Base-by-base conservation (phyloP, 345 rosid genomes). In the Kandelia obovata region DNA sequence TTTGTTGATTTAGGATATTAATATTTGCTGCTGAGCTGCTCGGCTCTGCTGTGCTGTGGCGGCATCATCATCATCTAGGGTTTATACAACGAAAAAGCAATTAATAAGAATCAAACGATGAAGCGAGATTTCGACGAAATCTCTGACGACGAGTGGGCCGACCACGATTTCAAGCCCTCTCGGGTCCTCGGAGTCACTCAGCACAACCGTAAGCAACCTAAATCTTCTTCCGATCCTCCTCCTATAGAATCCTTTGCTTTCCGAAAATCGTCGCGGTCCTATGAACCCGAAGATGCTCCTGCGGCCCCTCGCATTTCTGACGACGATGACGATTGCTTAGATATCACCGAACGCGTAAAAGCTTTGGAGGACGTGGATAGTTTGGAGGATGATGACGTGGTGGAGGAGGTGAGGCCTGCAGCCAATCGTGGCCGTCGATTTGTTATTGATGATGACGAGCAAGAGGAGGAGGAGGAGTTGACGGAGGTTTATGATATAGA, bases 61-160 rank as follows among this genome's bases (percentile, higher is more conserved):
- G 1, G 49, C 49, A 15, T 16, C 49, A 15, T 43, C 1, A 43
- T 43, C 1, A 43, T 43, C 49, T 43, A 43, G 49, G 49, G 49
- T 43, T 13, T 43, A 43, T 3, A 3, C 3, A 15, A 43, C 21
- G 21, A 3, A 13, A 15, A 43, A 3, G 49, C 16, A 0, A 43
- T 4, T 31, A 3, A 11, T 1, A 25, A 56, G 30, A 15, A 25
- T 23, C 25, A 3, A 20, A 67, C 0, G 68, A 88, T 90, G 96
- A 90, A 85, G 80, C 90, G 94, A 63, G 86, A 56, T 56, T 88
- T 87, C 77, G 82, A 80, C 6, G 98, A 95, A 79, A 90, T 95
- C 83, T 83, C 99, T 16, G 99, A 92, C 66, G 97, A 90, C 46
- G 97, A 95, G 75, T 95, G 99, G 99, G 84, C 80, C 28, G 71